phyloP scores from a whole-genome alignment of 2,329 filamentous ascomycete genomes.

The Diplodia intermedia region DNA sequence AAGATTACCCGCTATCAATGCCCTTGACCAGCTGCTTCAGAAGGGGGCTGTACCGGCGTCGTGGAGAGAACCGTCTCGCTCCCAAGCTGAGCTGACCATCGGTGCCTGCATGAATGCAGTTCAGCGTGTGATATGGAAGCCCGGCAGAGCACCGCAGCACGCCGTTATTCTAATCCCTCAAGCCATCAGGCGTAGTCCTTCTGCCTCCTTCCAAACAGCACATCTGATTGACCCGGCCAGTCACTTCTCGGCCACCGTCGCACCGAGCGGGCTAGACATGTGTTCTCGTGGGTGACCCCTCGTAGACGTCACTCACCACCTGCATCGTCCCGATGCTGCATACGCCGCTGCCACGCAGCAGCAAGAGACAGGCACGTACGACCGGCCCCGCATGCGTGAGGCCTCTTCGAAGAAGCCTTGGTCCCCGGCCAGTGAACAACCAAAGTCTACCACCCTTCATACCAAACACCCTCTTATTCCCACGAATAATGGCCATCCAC shows the following conservation, averaged over 20 bases:
- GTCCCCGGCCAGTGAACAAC: not conserved
- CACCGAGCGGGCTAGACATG: slow-evolving; percentile 9
- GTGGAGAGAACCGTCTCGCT: not conserved
- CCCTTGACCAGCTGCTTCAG: not conserved
- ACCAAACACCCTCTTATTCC: not conserved
- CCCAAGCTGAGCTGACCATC: not conserved
- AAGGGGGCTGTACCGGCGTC: not conserved
- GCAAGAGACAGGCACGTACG: slow-evolving; percentile 5
- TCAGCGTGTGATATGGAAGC: not conserved
- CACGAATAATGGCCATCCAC: not conserved
- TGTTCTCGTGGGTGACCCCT: slow-evolving; percentile 10
- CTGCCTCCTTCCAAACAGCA: slow-evolving; percentile 3
- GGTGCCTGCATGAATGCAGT: slow-evolving; percentile 9
- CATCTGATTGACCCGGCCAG: slow-evolving; percentile 11
- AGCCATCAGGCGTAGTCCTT: slow-evolving; percentile 2
- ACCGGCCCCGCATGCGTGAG: slow-evolving; percentile 1
- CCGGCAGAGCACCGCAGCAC: not conserved
- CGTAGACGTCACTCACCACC: slow-evolving; percentile 7
- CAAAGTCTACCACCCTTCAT: not conserved
- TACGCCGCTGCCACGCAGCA: slow-evolving; percentile 21
- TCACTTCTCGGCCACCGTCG: slow-evolving; percentile 17
- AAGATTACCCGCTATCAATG: not conserved
- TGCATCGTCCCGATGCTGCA: slow-evolving; percentile 26
- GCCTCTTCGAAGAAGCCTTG: slow-evolving; percentile 5
- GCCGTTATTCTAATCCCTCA: not conserved